Evolutionary conservation across 1,284 basidiomycete species (phyloP), one percentile per base, ranked within the genome.

Genomic region (Pyrrhoderma noxium): DNA sequence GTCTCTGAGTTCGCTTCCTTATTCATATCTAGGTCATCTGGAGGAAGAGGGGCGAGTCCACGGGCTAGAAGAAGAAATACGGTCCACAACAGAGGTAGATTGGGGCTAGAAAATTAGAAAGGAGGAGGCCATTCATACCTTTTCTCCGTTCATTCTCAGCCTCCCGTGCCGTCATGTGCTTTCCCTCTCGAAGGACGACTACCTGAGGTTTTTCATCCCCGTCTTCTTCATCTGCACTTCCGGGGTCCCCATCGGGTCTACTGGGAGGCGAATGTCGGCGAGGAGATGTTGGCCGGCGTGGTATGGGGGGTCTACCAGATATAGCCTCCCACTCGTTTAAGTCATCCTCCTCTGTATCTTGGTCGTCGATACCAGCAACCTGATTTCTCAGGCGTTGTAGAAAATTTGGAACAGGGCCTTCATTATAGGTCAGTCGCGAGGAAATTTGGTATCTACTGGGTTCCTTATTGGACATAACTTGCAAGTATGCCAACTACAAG

Each of bases 131-230:
- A 37, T 44, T 19, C 75, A 45, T 61, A 90, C 90, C 86, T 74
- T 76, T 79, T 47, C 87, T 76, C 50, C 77, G 74, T 61, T 89
- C 77, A 59, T 87, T 83, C 71, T 88, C 85, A 2, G 75, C 89
- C 61, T 93, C 86, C 47, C 76, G 67, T 55, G 76, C 80, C 2
- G 75, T 81, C 45, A 93, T 69, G 68, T 93, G 91, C 61, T 89
- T 91, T 23, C 90, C 90, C 59, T 85, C 79, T 62, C 77, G 88
- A 58, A 93, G 64, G 8, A 93, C 90, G 1, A 93, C 87, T 2
- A 93, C 80, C 63, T 89, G 86, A 7, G 90, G 90, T 57, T 77
- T 82, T 66, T 93, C 90, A 58, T 93, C 90, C 0, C 65, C 79
- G 47, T 90, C 86, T 5, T 40, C 38, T 52, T 90, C 90, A 55